Percentiles rank a stretch among this genome's conserved stretches.
Conservation (phyloP, 1,284 basidiomycete genomes). For the Cutaneotrichosporon sp. region DNA sequence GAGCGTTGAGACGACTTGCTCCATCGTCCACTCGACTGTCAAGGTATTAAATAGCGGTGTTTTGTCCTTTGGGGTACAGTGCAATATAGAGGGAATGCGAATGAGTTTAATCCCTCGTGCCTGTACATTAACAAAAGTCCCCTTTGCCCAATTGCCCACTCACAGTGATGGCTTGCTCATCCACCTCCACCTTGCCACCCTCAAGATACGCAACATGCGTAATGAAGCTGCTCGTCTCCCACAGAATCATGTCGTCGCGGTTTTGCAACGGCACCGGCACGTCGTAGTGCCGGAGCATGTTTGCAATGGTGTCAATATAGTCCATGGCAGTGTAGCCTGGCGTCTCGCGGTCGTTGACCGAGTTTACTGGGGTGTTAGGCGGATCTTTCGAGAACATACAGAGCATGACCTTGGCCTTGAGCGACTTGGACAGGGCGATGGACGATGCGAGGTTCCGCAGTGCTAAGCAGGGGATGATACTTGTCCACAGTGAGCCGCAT, state of each 20-base stretch:
- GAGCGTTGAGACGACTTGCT: conserved; percentile 15
- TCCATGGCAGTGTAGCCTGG: conserved; percentile 77
- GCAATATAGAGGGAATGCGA: conserved; percentile 33
- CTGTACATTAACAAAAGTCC: conserved; percentile 21
- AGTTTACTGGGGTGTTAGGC: conserved; percentile 65
- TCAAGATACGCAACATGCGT: conserved; percentile 79
- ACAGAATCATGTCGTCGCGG: conserved; percentile 63
- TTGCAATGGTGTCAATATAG: conserved; percentile 75
- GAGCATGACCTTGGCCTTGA: conserved; percentile 80
- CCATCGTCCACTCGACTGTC: conserved; percentile 49
- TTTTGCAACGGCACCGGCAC: conserved; percentile 58
- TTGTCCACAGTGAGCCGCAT: conserved; percentile 91
- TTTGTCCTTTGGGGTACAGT: conserved; percentile 21
- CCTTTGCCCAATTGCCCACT: conserved; percentile 38
- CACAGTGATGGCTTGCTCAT: conserved; percentile 64
- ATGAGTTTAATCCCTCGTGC: conserved; percentile 40
- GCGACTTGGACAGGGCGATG: conserved; percentile 70
- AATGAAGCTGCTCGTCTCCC: conserved; percentile 55
- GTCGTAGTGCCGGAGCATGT: conserved; percentile 64
- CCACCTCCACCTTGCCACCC: conserved; percentile 63
- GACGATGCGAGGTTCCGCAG: conserved; percentile 75
- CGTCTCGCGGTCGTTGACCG: conserved; percentile 87
- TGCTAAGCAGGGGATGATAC: conserved; percentile 87
- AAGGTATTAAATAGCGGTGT: conserved; percentile 42
- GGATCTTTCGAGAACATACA: conserved; percentile 56